phyloP scores from a whole-genome alignment of 1,139 yeast genomes.

The Candida sp. region DNA sequence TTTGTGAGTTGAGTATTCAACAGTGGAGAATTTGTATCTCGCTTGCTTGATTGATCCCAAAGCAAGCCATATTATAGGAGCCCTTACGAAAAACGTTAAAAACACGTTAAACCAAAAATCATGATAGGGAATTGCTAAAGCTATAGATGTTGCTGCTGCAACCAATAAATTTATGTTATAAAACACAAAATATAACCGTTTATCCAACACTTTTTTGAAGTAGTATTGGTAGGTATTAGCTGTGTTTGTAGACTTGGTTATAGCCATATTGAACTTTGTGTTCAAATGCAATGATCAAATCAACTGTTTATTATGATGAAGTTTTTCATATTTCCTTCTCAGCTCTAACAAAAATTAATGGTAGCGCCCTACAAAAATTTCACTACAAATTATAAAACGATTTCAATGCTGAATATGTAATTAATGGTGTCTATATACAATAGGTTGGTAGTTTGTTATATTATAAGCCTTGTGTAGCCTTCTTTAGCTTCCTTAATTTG shows the following conservation, averaged over 20 bases:
- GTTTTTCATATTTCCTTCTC: background rate
- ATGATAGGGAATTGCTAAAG: constrained; percentile 25
- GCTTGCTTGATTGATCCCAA: constrained; percentile 40
- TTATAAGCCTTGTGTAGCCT: too few relatives aligned
- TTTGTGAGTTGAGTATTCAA: constrained; percentile 47
- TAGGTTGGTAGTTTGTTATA: background rate
- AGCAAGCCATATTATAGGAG: constrained; percentile 29
- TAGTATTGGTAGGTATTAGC: constrained; percentile 21
- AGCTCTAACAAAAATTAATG: background rate
- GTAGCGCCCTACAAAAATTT: background rate
- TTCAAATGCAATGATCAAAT: background rate
- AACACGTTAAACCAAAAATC: constrained; percentile 29
- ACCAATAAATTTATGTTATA: constrained; percentile 24
- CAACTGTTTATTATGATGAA: background rate
- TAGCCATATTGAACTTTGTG: constrained; percentile 6
- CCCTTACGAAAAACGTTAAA: constrained; percentile 21
- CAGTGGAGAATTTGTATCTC: constrained; percentile 49
- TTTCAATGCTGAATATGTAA: background rate
- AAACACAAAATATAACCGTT: constrained; percentile 34
- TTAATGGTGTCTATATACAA: background rate
- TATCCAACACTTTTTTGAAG: constrained; percentile 29
- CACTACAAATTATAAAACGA: background rate
- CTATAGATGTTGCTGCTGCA: constrained; percentile 22
- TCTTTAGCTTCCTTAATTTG: background rate
- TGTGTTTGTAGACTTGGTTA: constrained; percentile 5